phyloP scores from a whole-genome alignment of 495 filamentous ascomycete species.

The Aspergillus steynii region DNA sequence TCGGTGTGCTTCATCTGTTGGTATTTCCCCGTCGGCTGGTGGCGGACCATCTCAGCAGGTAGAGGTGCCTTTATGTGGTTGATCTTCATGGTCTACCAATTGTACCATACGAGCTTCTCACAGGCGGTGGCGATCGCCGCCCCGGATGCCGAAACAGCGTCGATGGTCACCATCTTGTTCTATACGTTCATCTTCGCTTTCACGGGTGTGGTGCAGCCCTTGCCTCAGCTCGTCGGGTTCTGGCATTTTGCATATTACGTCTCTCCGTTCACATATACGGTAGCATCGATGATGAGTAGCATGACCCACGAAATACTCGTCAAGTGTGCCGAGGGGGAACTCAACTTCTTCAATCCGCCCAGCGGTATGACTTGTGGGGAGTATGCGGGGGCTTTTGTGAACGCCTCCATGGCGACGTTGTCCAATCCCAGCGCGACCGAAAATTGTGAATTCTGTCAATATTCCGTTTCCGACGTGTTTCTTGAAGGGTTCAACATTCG shows the following conservation, averaged over 20 bases:
- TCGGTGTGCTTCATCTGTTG: slow-evolving; percentile 58
- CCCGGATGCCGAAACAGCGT: slow-evolving; percentile 37
- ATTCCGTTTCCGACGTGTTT: neutral
- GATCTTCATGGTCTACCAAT: slow-evolving; percentile 18
- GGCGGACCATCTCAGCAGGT: slow-evolving; percentile 36
- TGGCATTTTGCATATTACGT: slow-evolving; percentile 55
- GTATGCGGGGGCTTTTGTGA: neutral
- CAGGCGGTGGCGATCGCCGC: slow-evolving; percentile 41
- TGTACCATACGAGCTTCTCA: slow-evolving; percentile 51
- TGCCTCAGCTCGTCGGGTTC: slow-evolving; percentile 2
- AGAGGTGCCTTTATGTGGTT: slow-evolving; percentile 52
- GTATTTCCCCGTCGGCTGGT: slow-evolving; percentile 63
- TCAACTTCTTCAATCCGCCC: neutral
- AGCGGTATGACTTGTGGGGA: neutral
- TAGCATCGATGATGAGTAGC: slow-evolving; percentile 18
- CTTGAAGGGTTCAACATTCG: neutral
- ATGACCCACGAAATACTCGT: neutral
- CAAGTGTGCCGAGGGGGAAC: neutral
- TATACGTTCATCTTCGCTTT: slow-evolving; percentile 51
- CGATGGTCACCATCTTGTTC: slow-evolving; percentile 43
- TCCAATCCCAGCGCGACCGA: neutral
- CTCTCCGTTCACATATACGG: slow-evolving; percentile 55
- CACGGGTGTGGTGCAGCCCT: slow-evolving; percentile 29
- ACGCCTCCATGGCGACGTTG: neutral
- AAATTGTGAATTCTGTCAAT: neutral